Percentiles rank a stretch among this genome's conserved stretches.
These are phyloP conservation scores for Fusarium agapanthi DNA, from an alignment of 2,329 filamentous ascomycete genomes.

Conservation along the genomic window DNA sequence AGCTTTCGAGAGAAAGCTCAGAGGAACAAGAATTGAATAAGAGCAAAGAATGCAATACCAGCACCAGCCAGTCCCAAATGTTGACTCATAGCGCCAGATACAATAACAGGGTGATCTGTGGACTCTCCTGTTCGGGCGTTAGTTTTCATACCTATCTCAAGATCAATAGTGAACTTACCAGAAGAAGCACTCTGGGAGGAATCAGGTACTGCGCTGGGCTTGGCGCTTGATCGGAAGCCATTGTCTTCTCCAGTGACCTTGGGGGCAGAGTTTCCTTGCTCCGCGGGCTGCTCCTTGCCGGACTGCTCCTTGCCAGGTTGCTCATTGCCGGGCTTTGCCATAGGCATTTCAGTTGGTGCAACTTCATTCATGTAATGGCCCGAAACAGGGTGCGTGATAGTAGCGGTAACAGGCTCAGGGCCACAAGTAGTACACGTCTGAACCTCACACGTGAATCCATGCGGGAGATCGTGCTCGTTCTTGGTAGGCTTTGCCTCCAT, in stretches of 20 bases:
- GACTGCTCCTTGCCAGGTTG: not conserved
- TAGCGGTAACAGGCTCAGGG: conserved; percentile 17
- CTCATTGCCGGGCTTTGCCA: not conserved
- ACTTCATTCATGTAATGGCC: conserved; percentile 50
- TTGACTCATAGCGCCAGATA: not conserved
- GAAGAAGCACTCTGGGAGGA: not conserved
- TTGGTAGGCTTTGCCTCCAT: conserved; percentile 13
- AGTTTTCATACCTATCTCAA: not conserved
- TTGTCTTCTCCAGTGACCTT: not conserved
- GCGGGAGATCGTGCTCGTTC: conserved; percentile 4
- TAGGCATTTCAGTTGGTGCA: not conserved
- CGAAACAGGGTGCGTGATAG: conserved; percentile 23
- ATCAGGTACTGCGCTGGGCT: not conserved
- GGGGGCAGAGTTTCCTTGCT: not conserved
- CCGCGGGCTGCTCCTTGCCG: not conserved
- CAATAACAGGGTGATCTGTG: conserved; percentile 6
- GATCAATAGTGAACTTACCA: not conserved
- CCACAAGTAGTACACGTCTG: conserved; percentile 26
- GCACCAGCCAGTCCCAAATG: not conserved
- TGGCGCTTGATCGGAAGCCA: conserved; percentile 8
- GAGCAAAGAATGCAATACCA: not conserved
- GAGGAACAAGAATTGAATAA: not conserved
- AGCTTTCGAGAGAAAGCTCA: not conserved
- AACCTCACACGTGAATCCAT: conserved; percentile 26
- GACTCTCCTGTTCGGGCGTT: not conserved